Evolutionary conservation across 2,329 filamentous ascomycete species (phyloP), one percentile per base, ranked within the genome.

Genomic region (Botrytis paeoniae): DNA sequence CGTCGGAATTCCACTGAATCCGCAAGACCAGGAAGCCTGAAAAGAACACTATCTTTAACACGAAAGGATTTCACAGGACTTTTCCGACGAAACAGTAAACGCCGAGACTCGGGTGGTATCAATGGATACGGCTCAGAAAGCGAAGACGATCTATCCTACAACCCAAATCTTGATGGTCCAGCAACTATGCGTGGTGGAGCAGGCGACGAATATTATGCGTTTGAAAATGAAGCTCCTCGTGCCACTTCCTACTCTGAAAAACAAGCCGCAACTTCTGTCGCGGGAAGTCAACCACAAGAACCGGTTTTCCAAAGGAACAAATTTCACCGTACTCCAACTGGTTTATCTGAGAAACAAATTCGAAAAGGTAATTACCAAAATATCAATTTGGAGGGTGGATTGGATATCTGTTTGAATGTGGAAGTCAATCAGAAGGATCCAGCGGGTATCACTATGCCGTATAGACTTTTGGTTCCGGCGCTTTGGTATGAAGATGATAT

Each of bases 351-450:
- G 3, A 93, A 91, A 86, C 91, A 76, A 83, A 87, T 76, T 86
- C 85, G 83, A 82, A 65, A 84, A 86, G 62, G 85, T 84, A 29
- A 85, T 86, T 59, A 84, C 85, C 85, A 85, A 61, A 86, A 88
- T 16, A 88, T 98, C 74, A 90, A 97, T 79, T 85, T 98, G 0
- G 89, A 96, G 80, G 92, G 92, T 43, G 94, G 94, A 0, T 85
- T 99, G 16, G 94, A 98, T 76, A 91, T 99, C 51, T 92, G 90
- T 69, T 83, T 99, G 61, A 97, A 98, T 78, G 90, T 97, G 75
- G 96, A 99, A 83, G 89, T 98, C 75, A 94, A 92, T 78, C 88
- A 93, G 62, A 90, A 89, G 75, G 94, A 99, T 78, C 95, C 96
- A 0, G 88, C 92, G 0, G 97, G 96, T 22, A 94, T 93, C 76